A percentile compares a stretch with the other conserved stretches of the same genome.
Conservation (phyloP, 305 asterid genomes). For the Solanum aculeatissimum region DNA sequence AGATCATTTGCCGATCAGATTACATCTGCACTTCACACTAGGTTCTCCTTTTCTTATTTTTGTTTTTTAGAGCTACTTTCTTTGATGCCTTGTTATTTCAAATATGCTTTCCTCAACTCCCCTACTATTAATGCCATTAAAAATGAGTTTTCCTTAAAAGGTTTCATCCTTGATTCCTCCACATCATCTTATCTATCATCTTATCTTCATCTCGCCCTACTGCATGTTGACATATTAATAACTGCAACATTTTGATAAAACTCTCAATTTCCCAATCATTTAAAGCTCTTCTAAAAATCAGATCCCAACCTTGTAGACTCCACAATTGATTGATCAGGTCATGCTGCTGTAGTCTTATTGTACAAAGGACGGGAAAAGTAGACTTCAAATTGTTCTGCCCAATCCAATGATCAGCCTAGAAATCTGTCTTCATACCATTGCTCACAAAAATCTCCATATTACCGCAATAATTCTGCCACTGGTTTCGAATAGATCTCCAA, state of each 20-base stretch:
- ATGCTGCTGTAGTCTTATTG: background rate
- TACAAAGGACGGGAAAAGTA: too few relatives aligned
- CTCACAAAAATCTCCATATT: too few relatives aligned
- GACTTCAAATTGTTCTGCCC: too few relatives aligned
- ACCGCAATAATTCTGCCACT: too few relatives aligned
- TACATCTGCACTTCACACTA: background rate
- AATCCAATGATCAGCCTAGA: too few relatives aligned
- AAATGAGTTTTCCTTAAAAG: background rate
- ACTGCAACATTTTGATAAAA: background rate
- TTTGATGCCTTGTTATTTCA: background rate
- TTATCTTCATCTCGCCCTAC: background rate
- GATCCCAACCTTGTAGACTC: background rate
- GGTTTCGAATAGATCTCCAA: too few relatives aligned
- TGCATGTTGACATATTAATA: background rate
- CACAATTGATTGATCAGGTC: background rate
- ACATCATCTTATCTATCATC: background rate
- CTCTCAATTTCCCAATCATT: background rate
- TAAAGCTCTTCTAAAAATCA: background rate
- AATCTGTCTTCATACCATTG: too few relatives aligned
- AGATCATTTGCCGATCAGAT: background rate
- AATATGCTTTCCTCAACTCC: background rate
- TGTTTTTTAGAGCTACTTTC: background rate
- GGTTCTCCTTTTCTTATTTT: background rate
- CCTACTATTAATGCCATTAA: background rate
- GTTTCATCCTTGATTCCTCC: background rate